Evolutionary conservation across 768 basidiomycete species (phyloP), one percentile per base, ranked within the genome.

Genomic region (Epithele typhae): DNA sequence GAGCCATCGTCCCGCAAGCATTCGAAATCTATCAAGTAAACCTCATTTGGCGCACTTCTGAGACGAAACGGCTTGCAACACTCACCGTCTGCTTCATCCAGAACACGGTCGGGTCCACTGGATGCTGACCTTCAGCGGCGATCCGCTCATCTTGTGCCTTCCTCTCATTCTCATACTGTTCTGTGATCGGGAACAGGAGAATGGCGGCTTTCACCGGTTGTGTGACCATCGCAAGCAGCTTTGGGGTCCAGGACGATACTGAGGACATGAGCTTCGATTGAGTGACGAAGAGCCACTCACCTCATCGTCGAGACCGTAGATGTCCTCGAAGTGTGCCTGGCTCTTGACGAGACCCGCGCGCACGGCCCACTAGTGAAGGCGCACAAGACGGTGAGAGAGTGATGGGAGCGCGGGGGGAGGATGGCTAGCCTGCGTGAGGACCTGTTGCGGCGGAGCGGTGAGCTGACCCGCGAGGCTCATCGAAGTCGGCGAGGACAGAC

Each of bases 71-170:
- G 17, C 35, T 32, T 32, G 12, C 18, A 45, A 37, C 24, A 60
- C 75, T 25, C 46, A 90, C 92, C 42, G 87, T 95, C 63, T 96
- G 93, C 64, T 91, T 92, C 69, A 95, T 90, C 77, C 82, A 96
- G 55, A 93, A 69, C 4, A 95, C 67, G 0, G 78, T 79, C 5
- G 78, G 75, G 55, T 89, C 81, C 4, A 88, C 58, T 0, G 67
- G 63, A 9, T 65, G 69, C 45, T 73, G 68, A 0, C 67, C 80
- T 35, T 73, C 70, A 12, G 62, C 64, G 22, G 64, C 64, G 39
- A 87, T 75, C 54, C 64, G 61, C 35, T 65, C 66, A 53, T 92
- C 90, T 51, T 92, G 87, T 37, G 70, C 67, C 34, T 70, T 69
- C 35, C 81, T 70, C 35, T 70, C 75, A 18, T 62, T 49, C n/a